Base-by-base conservation (phyloP, 2,329 filamentous ascomycete genomes). In the Aureobasidium sp. region DNA sequence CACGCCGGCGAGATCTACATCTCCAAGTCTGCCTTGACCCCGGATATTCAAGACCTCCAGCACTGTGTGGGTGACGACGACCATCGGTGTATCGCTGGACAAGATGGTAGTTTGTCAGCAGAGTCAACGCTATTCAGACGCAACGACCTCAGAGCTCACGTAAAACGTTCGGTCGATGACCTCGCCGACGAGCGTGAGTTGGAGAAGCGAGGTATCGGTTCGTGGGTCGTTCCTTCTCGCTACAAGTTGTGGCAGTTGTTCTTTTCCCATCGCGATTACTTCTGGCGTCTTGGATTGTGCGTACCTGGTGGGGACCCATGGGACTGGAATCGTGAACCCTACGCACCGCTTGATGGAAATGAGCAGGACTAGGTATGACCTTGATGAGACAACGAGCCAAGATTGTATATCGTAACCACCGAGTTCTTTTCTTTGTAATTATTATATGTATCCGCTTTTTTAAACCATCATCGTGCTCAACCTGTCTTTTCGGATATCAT, bases 211-310 rank as follows among this genome's bases (percentile, higher is more conserved):
- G 39, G 5, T 7, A 9, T 48, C 3, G 60, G 52, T 22, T 45
- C 39, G 7, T 49, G 39, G 42, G 53, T 53, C 9, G 74, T 81
- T 17, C 79, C 75, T n/a, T 74, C 74, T 73, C 82, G 74, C 73
- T 92, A 82, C 68, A 89, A 88, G 73, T 81, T 95, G n/a, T 96
- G 93, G 91, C 85, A 96, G 75, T 77, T 97, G 8, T 87, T 97
- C 70, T 96, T 95, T 74, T 89, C 92, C 1, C 94, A 99, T 76
- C 80, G 94, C 42, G 94, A 99, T 76, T 99, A 99, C 74, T 97
- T 99, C 75, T 96, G 91, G 90, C 82, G 94, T 62, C 74, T 99
- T 59, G 94, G 94, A 0, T 77, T 97, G 35, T 99, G 94, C 75
- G 79, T 97, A 2, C 92, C 93, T 39, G 54, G 61, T 19, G 61